phyloP scores from a whole-genome alignment of 2,329 filamentous ascomycete genomes.

The Aspergillus sp. region DNA sequence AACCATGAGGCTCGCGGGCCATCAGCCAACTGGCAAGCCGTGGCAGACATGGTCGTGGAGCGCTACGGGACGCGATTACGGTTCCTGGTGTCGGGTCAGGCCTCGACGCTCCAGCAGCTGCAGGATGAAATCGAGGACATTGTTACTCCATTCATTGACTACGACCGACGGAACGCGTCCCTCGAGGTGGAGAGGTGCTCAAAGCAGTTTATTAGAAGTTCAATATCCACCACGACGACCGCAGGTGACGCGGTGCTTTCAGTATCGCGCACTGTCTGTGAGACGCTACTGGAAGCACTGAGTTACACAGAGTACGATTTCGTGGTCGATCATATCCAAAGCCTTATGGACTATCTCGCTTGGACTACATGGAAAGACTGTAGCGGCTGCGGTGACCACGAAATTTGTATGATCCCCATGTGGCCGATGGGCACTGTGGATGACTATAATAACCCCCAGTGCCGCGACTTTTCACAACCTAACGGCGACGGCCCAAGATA shows the following conservation, averaged over 20 bases:
- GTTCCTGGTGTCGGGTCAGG: constrained; percentile 30
- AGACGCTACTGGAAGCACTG: constrained; percentile 27
- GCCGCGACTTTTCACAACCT: constrained; percentile 32
- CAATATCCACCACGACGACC: constrained; percentile 12
- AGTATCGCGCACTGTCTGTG: constrained; percentile 34
- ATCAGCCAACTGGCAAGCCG: constrained; percentile 63
- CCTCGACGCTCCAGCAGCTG: constrained; percentile 24
- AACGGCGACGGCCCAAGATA: constrained; percentile 25
- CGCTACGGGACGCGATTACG: constrained; percentile 61
- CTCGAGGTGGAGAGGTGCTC: constrained; percentile 34
- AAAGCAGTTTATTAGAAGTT: constrained; percentile 33
- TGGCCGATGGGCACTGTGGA: constrained; percentile 59
- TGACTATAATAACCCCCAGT: constrained; percentile 55
- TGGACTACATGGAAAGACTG: constrained; percentile 64
- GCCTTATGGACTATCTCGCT: constrained; percentile 51
- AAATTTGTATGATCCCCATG: constrained; percentile 63
- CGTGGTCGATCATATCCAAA: constrained; percentile 34
- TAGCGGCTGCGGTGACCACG: constrained; percentile 51
- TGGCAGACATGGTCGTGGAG: constrained; percentile 64
- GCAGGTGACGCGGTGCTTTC: constrained; percentile 30
- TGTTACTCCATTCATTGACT: constrained; percentile 39
- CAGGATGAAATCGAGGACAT: constrained; percentile 28
- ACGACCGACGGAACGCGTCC: constrained; percentile 25
- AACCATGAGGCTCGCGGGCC: constrained; percentile 26
- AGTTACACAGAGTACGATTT: constrained; percentile 19